Conservation (phyloP, 352 stramenopile species). For the Phytophthora pseudosyringae region DNA sequence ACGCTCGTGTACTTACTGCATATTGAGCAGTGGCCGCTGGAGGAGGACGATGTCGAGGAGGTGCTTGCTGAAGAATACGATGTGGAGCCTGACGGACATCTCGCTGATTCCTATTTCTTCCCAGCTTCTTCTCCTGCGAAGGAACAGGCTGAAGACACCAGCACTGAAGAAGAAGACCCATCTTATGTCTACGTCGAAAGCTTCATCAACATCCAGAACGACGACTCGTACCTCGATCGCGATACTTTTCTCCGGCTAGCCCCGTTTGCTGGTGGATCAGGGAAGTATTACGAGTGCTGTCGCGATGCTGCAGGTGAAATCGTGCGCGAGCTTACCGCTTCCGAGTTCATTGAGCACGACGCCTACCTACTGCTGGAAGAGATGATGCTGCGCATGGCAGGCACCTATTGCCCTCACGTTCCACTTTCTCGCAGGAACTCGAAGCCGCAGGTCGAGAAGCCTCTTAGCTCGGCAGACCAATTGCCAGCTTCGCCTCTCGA, state of each 20-base stretch:
- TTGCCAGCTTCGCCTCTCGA: constrained; percentile 56
- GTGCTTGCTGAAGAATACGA: constrained; percentile 24
- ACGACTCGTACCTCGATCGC: constrained; percentile 49
- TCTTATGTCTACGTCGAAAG: constrained; percentile 81
- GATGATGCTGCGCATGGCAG: constrained; percentile 80
- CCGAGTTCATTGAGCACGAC: constrained; percentile 67
- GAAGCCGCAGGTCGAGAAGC: constrained; percentile 25
- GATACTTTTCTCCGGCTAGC: constrained; percentile 50
- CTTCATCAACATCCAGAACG: constrained; percentile 60
- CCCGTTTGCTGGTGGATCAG: constrained; percentile 50
- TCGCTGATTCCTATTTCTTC: constrained; percentile 29
- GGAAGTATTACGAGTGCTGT: constrained; percentile 72
- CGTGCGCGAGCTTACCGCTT: constrained; percentile 51
- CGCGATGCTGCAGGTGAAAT: constrained; percentile 61
- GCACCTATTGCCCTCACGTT: constrained; percentile 62
- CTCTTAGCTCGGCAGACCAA: constrained; percentile 39
- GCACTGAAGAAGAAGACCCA: constrained; percentile 54
- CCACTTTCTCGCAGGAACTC: constrained; percentile 16
- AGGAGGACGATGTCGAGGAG: constrained; percentile 25
- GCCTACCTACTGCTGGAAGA: constrained; percentile 69
- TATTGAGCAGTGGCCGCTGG: constrained; percentile 65
- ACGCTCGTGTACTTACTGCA: constrained; percentile 75
- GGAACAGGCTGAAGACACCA: constrained; percentile 15
- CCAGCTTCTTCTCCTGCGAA: constrained; percentile 26
- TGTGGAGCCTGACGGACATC: constrained; percentile 4